Evolutionary conservation across 345 rosid species (phyloP).

Genomic region (Rhodomyrtus tomentosa): DNA sequence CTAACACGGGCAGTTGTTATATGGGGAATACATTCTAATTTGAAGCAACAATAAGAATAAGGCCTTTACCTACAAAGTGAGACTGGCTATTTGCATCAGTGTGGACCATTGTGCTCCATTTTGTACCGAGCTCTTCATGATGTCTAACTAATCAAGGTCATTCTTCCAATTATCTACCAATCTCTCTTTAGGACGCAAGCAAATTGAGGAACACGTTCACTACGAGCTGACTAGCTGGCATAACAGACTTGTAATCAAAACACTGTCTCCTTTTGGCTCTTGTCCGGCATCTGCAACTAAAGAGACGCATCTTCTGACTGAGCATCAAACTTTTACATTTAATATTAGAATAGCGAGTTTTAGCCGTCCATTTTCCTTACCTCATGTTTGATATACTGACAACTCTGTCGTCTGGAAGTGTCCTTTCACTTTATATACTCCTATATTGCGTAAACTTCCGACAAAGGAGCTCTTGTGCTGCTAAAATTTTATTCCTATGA

Average conservation of each 20-base stretch:
- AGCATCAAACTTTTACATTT: background rate
- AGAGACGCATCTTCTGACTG: background rate
- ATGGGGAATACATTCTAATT: background rate
- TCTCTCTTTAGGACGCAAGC: background rate
- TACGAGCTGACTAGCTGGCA: background rate
- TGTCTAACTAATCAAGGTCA: background rate
- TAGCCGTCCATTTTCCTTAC: background rate
- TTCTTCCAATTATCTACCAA: background rate
- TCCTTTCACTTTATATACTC: background rate
- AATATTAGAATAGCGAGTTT: background rate
- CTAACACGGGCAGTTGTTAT: background rate
- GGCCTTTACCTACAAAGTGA: background rate
- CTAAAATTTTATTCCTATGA: background rate
- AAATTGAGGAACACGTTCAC: background rate
- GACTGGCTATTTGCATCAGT: background rate
- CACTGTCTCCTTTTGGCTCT: background rate
- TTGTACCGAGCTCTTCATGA: background rate
- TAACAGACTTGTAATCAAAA: background rate
- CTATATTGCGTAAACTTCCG: background rate
- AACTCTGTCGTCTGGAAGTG: background rate
- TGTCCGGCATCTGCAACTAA: background rate
- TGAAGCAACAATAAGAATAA: background rate
- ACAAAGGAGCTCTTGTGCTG: background rate
- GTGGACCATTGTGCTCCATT: background rate
- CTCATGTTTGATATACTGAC: background rate